Evolutionary conservation across 148 eudicot genomes (phyloP).

Genomic region (Heliamphora exappendiculata): DNA sequence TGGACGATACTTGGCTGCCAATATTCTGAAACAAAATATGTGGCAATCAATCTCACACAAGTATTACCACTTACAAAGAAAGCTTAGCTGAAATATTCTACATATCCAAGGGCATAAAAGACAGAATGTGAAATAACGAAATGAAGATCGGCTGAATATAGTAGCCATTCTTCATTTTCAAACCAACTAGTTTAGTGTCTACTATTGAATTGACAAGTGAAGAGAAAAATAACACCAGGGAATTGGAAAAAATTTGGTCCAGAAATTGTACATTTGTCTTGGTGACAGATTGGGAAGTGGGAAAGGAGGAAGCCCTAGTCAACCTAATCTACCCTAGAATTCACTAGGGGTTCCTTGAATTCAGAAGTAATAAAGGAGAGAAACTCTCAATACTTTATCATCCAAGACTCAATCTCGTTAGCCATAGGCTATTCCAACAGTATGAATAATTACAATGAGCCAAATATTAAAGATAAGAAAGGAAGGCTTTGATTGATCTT

Average conservation of each 20-base stretch:
- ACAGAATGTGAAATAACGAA: neutral
- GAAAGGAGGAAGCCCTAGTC: neutral
- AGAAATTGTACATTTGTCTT: neutral
- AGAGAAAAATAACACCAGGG: neutral
- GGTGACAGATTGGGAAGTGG: neutral
- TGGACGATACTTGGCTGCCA: conserved; percentile 95
- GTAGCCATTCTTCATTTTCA: neutral
- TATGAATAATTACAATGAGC: neutral
- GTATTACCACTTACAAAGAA: neutral
- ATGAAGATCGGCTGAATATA: neutral
- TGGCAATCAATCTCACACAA: conserved; percentile 9
- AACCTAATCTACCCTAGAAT: neutral
- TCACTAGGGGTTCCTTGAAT: neutral
- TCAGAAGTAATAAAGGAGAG: neutral
- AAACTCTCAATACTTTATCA: neutral
- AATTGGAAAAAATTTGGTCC: neutral
- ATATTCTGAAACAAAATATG: conserved; percentile 43
- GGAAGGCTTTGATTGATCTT: too few relatives aligned
- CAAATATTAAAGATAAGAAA: neutral
- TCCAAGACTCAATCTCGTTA: neutral
- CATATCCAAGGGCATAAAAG: neutral
- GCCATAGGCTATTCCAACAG: neutral
- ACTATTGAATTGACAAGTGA: neutral
- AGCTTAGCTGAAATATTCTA: neutral
- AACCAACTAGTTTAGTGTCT: neutral